Evolutionary conservation across 1,284 basidiomycete species (phyloP).

Genomic region (Flammula alnicola): DNA sequence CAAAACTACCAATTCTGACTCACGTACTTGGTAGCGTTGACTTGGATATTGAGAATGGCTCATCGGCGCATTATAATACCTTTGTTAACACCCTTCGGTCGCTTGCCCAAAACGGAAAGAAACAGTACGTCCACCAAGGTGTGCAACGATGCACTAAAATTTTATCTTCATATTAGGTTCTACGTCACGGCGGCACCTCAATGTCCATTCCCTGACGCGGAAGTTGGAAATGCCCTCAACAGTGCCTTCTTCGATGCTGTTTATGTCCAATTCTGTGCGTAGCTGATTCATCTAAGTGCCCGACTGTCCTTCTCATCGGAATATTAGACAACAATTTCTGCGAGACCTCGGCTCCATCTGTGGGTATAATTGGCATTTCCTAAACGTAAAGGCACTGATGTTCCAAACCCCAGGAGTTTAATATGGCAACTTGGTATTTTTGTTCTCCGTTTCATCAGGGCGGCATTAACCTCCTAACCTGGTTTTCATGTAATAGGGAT

Average conservation of each 20-base stretch:
- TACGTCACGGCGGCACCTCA: slow-evolving; percentile 65
- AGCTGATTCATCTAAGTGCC: neutral
- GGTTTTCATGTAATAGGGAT: slow-evolving; percentile 42
- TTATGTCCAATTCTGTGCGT: slow-evolving; percentile 49
- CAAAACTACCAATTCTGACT: neutral
- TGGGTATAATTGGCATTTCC: slow-evolving; percentile 22
- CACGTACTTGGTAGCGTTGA: slow-evolving; percentile 49
- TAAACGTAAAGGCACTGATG: neutral
- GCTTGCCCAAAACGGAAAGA: slow-evolving; percentile 51
- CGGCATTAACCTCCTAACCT: slow-evolving; percentile 12
- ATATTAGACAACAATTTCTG: slow-evolving; percentile 63
- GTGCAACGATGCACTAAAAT: neutral
- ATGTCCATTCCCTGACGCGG: slow-evolving; percentile 59
- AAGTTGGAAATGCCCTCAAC: slow-evolving; percentile 56
- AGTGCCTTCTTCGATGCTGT: slow-evolving; percentile 59
- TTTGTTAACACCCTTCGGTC: slow-evolving; percentile 64
- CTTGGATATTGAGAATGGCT: slow-evolving; percentile 68
- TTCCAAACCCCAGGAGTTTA: slow-evolving; percentile 45
- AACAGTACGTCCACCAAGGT: slow-evolving; percentile 44
- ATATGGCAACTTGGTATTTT: slow-evolving; percentile 59
- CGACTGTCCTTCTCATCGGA: slow-evolving; percentile 3
- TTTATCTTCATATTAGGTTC: slow-evolving; percentile 42
- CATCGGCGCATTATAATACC: slow-evolving; percentile 54
- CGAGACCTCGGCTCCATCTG: slow-evolving; percentile 47
- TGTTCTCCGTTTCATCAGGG: neutral